A percentile compares a stretch with the other conserved stretches of the same genome.
Conservation (phyloP, 148 eudicot species). For the Polygonum aviculare region DNA sequence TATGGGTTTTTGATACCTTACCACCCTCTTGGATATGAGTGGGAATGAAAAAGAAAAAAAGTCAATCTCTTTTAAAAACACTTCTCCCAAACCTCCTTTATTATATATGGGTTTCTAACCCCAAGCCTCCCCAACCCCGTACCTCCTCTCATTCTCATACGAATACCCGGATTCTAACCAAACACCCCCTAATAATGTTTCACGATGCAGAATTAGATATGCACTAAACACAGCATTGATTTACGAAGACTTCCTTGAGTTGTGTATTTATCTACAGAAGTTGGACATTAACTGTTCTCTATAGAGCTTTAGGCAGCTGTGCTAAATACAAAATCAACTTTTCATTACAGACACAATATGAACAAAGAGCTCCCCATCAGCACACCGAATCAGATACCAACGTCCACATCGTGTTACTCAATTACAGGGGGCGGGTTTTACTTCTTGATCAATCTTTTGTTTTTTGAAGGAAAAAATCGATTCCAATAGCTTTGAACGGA, state of each 20-base stretch:
- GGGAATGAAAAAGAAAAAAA: no score
- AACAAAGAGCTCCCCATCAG: slow-evolving; percentile 3
- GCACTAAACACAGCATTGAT: not conserved
- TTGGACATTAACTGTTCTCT: not conserved
- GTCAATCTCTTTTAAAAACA: no score
- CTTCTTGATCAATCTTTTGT: not conserved
- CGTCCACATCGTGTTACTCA: not conserved
- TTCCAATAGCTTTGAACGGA: not conserved
- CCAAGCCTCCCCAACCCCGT: no score
- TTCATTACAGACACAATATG: not conserved
- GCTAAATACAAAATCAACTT: not conserved
- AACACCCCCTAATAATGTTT: no score
- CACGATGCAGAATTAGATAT: not conserved
- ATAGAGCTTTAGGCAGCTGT: not conserved
- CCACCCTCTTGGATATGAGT: no score
- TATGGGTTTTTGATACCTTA: no score
- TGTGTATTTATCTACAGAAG: slow-evolving; percentile 7
- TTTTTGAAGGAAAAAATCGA: not conserved
- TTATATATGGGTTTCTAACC: no score
- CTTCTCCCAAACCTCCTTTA: no score
- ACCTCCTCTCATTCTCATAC: no score
- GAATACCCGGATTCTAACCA: no score
- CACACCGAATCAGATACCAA: not conserved
- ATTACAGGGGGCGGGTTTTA: not conserved
- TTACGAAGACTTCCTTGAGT: not conserved